Conservation (phyloP, 2,329 filamentous ascomycete species). For the Neospermospora avenae region DNA sequence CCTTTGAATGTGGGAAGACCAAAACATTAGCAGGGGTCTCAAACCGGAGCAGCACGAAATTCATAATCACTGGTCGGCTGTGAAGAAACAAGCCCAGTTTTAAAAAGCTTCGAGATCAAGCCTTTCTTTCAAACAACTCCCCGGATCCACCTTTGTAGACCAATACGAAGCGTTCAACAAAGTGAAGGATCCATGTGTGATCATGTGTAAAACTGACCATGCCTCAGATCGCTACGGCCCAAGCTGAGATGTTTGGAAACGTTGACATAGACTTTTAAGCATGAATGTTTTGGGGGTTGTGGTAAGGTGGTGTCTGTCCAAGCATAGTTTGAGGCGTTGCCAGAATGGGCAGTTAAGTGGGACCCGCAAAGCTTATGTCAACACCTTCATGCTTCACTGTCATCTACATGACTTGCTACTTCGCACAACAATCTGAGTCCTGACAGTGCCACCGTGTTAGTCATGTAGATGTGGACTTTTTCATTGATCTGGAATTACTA, state of each 20-base stretch:
- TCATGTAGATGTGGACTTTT: neutral
- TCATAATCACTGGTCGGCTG: neutral
- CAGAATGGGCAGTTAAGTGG: neutral
- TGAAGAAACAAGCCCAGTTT: neutral
- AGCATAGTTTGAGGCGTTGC: constrained; percentile 2
- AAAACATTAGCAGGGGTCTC: neutral
- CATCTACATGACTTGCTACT: too few relatives aligned
- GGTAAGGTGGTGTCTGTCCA: neutral
- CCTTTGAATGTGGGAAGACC: neutral
- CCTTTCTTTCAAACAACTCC: neutral
- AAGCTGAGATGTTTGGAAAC: constrained; percentile 2
- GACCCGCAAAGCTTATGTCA: neutral
- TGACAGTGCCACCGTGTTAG: neutral
- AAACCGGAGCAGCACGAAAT: neutral
- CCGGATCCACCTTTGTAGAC: neutral
- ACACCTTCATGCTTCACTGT: neutral
- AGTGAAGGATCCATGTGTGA: neutral
- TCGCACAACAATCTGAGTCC: too few relatives aligned
- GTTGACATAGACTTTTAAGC: neutral
- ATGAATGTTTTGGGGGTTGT: neutral
- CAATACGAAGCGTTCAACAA: neutral
- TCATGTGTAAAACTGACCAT: neutral
- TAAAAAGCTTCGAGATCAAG: neutral
- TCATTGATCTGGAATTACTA: too few relatives aligned
- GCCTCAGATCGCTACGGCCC: neutral